Percentiles rank a stretch among this genome's conserved stretches.
Conservation (phyloP, 2,329 filamentous ascomycete genomes). For the Fusarium veterinarium region DNA sequence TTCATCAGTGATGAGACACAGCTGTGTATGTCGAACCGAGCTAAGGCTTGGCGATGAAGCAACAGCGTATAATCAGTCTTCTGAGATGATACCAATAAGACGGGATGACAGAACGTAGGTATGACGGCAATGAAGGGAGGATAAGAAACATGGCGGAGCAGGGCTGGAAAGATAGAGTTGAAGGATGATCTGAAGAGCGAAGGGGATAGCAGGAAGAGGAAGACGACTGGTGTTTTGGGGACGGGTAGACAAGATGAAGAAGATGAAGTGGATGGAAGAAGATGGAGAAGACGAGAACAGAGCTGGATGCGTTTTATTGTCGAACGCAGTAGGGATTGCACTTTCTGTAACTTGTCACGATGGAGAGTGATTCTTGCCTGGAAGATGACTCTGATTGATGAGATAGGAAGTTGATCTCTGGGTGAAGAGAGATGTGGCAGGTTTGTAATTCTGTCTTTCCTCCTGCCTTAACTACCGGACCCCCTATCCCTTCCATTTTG, state of each 20-base stretch:
- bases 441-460: not conserved
- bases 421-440: not conserved
- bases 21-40: not conserved
- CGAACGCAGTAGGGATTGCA: not conserved
- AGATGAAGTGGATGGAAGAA: not conserved
- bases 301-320: not conserved
- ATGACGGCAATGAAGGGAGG: not conserved
- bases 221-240: not conserved
- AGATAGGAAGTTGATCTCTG: not conserved
- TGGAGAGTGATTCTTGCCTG: not conserved
- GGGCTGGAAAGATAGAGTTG: not conserved
- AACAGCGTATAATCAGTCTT: not conserved
- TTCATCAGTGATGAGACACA: conserved; percentile 9
- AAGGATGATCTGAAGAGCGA: not conserved
- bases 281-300: not conserved
- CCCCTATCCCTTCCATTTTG: not conserved
- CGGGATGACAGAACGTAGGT: not conserved
- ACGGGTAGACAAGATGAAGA: not conserved
- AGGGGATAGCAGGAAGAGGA: not conserved
- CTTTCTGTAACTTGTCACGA: not conserved
- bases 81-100: conserved; percentile 1
- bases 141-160: not conserved
- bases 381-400: not conserved
- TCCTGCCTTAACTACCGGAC: not conserved
- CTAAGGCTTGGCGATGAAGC: conserved; percentile 6